Evolutionary conservation across 345 rosid genomes (phyloP), one percentile per base, ranked within the genome.

Genomic region (Limnanthes douglasii): DNA sequence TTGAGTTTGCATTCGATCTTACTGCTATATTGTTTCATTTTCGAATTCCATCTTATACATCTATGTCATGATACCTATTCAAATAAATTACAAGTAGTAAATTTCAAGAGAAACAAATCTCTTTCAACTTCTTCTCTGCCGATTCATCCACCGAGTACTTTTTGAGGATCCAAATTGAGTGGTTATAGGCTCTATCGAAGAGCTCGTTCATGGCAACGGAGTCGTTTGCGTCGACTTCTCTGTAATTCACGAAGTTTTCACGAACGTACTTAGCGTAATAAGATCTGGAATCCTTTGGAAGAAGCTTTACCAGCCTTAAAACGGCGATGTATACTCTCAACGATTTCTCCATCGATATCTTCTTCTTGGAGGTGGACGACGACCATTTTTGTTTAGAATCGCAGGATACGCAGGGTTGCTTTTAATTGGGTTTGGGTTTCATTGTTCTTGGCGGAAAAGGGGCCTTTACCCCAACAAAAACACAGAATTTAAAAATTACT

Each of bases 231-330:
- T 77, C 94, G 26, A 70, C 66, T 11, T 90, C 92, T 46, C 75
- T 61, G 64, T 80, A 80, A 35, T 84, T 80, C 33, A 77, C 96
- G 50, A 90, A 84, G 39, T 90, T 84, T 50, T 90, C 95, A 28
- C 98, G 75, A 10, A 59, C 77, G 72, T 70, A 80, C 44, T 84
- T 90, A 51, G 95, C 82, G 70, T 90, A 84, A 58, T 80, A 90
- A 17, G 74, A 84, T 51, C 94, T 64, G 6, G 92, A 38, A 29
- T 90, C 94, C 50, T 50, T 48, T 18, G 94, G 96, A 12, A 90
- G 56, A 48, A 62, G 76, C 64, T 85, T 57, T 42, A 80, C 82
- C 8, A 90, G 62, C 65, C 95, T 63, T 28, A 84, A 59, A 16
- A 84, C 63, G 63, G 75, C 78, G n/a, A 68, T 60, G 79, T 84